phyloP scores from a whole-genome alignment of 164 flowering plant species.

The Vitis riparia region DNA sequence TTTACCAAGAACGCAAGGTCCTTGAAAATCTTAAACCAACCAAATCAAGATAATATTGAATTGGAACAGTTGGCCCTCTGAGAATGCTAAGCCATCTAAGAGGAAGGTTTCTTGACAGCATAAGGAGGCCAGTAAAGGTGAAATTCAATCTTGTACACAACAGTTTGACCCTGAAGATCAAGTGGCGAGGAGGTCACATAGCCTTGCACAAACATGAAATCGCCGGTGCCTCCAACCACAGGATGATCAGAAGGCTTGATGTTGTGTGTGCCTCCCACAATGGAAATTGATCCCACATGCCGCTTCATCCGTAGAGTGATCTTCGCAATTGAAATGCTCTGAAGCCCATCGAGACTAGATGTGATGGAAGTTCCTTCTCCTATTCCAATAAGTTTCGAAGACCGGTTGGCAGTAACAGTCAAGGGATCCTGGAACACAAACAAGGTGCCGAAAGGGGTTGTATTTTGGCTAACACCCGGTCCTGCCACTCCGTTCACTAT shows the following conservation, averaged over 20 bases:
- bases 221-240: slow-evolving; percentile 48
- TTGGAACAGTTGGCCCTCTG: too few relatives aligned
- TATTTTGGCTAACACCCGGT: slow-evolving; percentile 25
- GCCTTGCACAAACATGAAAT: slow-evolving; percentile 49
- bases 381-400: slow-evolving; percentile 26
- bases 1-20: too few relatives aligned
- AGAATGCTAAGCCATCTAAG: background rate
- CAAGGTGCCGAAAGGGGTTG: slow-evolving; percentile 44
- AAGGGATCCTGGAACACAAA: slow-evolving; percentile 37
- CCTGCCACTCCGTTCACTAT: slow-evolving; percentile 41
- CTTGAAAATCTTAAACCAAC: too few relatives aligned
- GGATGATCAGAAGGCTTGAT: slow-evolving; percentile 42
- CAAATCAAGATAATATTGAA: too few relatives aligned
- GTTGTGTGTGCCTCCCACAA: slow-evolving; percentile 38
- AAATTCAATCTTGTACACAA: slow-evolving; percentile 45
- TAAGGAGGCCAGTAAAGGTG: slow-evolving; percentile 55
- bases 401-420: slow-evolving; percentile 23
- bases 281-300: slow-evolving; percentile 36
- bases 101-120: slow-evolving; percentile 9
- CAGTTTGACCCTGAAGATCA: slow-evolving; percentile 25
- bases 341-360: slow-evolving; percentile 35
- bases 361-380: slow-evolving; percentile 38
- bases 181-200: slow-evolving; percentile 42
- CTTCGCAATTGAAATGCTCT: slow-evolving; percentile 35
- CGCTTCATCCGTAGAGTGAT: slow-evolving; percentile 31